Evolutionary conservation across 345 rosid genomes (phyloP).

Genomic region (Populus nigra): DNA sequence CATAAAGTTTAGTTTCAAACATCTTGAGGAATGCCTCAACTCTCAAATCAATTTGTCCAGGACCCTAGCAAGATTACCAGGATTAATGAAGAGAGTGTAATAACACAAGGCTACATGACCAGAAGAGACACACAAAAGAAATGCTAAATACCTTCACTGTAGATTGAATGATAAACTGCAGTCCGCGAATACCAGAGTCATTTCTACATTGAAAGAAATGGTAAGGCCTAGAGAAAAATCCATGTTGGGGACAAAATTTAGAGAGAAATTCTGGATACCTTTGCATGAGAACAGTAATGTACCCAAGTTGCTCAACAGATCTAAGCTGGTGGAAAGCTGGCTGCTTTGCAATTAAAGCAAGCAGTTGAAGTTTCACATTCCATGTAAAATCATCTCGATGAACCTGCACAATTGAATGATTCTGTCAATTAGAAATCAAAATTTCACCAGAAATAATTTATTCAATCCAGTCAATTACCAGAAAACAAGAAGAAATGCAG

Average conservation of each 20-base stretch:
- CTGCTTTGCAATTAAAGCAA: conserved; percentile 77
- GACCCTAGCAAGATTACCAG: conserved; percentile 45
- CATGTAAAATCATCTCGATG: conserved; percentile 70
- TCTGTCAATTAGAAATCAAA: conserved; percentile 16
- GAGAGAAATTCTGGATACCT: conserved; percentile 43
- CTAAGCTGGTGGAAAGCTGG: conserved; percentile 96
- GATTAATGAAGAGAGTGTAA: neutral
- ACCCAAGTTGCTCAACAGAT: conserved; percentile 92
- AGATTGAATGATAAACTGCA: conserved; percentile 85
- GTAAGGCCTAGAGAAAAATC: neutral
- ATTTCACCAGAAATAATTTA: neutral
- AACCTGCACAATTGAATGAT: conserved; percentile 44
- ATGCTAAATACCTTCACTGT: conserved; percentile 54
- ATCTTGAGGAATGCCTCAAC: conserved; percentile 66
- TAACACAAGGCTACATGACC: neutral
- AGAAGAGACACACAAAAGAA: neutral
- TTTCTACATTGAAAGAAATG: conserved; percentile 41
- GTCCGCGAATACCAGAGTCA: conserved; percentile 69
- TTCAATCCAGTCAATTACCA: neutral
- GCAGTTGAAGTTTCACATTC: conserved; percentile 82
- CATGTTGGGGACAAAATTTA: neutral
- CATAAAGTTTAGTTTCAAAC: conserved; percentile 62
- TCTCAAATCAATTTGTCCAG: conserved; percentile 74
- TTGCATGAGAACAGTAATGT: conserved; percentile 64
- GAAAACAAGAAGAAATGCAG: neutral